Conservation (phyloP, 2,329 filamentous ascomycete genomes). For the Epichloe amarillans region DNA sequence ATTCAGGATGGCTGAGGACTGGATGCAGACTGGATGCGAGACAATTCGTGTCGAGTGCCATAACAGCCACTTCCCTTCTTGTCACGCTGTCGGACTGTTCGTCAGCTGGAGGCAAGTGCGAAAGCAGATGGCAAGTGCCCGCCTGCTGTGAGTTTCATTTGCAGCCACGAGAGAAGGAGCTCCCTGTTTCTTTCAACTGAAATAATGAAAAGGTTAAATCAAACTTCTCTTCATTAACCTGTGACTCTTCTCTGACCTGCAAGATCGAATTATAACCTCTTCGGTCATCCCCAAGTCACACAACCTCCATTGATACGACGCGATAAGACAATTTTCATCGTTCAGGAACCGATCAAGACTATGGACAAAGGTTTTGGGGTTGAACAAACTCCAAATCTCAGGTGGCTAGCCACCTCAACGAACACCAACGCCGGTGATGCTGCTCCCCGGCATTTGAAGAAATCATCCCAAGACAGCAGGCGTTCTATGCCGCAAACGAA, state of each 20-base stretch:
- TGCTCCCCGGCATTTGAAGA: not conserved
- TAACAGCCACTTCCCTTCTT: not conserved
- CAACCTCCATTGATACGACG: not conserved
- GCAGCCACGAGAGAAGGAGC: not conserved
- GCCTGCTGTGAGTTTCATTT: not conserved
- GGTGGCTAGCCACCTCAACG: not conserved
- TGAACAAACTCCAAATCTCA: not conserved
- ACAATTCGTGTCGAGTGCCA: not conserved
- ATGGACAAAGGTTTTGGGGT: not conserved
- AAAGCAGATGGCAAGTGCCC: not conserved
- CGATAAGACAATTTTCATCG: not conserved
- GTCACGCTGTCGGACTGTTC: not conserved
- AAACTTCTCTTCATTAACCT: too few relatives aligned
- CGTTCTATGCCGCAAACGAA: not conserved
- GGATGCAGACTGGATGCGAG: too few relatives aligned
- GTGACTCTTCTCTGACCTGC: too few relatives aligned
- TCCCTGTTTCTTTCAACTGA: not conserved
- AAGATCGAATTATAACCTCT: too few relatives aligned
- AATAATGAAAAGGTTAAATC: too few relatives aligned
- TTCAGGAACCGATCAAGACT: not conserved
- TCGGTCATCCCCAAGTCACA: not conserved
- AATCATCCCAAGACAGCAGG: not conserved
- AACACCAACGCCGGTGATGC: not conserved
- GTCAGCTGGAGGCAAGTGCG: slow-evolving; percentile 1
- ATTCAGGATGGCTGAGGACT: too few relatives aligned